Percentiles rank a stretch among this genome's conserved stretches.
phyloP scores from a whole-genome alignment of 768 basidiomycete genomes.

The Tricholoma bakamatsutake region DNA sequence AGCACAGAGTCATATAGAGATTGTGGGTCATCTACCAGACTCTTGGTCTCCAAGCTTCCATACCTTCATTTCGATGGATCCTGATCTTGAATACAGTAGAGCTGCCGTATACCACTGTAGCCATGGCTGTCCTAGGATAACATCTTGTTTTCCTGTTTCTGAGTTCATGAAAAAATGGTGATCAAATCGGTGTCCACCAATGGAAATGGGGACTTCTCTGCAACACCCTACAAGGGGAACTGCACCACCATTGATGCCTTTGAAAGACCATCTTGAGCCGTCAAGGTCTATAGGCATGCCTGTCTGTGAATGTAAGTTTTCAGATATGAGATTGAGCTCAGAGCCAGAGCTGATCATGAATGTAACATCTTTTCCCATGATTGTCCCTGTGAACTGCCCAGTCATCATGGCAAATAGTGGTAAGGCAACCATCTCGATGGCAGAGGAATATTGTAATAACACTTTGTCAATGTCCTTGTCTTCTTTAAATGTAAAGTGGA shows the following conservation, averaged over 20 bases:
- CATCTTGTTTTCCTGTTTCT: conserved; percentile 5
- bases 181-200: conserved; percentile 17
- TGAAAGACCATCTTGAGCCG: conserved; percentile 19
- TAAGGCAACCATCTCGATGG: no score
- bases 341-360: conserved; percentile 21
- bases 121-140: conserved; percentile 20
- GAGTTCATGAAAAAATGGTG: conserved; percentile 22
- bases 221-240: no score
- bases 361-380: conserved; percentile 5
- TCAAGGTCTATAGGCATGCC: conserved; percentile 17
- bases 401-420: conserved; percentile 11
- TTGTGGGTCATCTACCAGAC: background rate
- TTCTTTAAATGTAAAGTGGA: background rate
- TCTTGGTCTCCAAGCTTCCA: conserved; percentile 14
- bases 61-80: conserved; percentile 11
- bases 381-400: conserved; percentile 6
- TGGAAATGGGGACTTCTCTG: conserved; percentile 11
- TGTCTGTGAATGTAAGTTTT: no score
- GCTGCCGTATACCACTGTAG: conserved; percentile 17
- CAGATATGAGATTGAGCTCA: no score
- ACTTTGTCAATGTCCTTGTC: background rate
- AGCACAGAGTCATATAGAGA: conserved; percentile 6
- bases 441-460: conserved; percentile 2
- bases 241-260: conserved; percentile 18
- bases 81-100: conserved; percentile 6